Conservation (phyloP, 495 filamentous ascomycete species). For the Aspergillus carlsbadensis region DNA sequence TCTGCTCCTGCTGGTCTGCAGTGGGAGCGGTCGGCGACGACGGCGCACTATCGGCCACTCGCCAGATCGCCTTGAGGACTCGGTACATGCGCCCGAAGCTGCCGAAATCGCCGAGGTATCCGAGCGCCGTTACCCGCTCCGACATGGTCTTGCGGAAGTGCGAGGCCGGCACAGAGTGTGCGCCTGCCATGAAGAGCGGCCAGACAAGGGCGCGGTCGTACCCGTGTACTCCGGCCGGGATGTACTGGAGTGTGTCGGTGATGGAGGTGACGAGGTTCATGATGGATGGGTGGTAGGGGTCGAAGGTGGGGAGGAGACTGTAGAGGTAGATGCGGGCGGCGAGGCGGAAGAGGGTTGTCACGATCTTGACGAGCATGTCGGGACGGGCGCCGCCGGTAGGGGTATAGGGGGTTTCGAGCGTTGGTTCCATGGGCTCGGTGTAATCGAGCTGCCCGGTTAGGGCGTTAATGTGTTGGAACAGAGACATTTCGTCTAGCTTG, state of each 20-base stretch:
- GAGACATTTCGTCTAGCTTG: conserved; percentile 67
- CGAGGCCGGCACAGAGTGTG: conserved; percentile 63
- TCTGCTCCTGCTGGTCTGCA: neutral
- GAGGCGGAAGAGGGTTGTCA: conserved; percentile 81
- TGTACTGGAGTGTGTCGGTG: conserved; percentile 64
- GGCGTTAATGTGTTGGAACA: conserved; percentile 76
- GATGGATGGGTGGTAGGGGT: conserved; percentile 62
- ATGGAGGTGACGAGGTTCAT: conserved; percentile 69
- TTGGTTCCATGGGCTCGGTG: conserved; percentile 57
- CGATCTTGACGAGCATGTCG: conserved; percentile 75
- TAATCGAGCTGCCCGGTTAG: conserved; percentile 76
- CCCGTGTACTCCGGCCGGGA: conserved; percentile 77
- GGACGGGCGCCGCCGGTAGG: conserved; percentile 67
- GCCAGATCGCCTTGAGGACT: conserved; percentile 79
- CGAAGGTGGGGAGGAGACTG: conserved; percentile 81
- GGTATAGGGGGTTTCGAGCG: conserved; percentile 48
- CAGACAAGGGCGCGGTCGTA: conserved; percentile 90
- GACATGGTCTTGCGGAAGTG: conserved; percentile 72
- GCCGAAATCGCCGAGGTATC: conserved; percentile 72
- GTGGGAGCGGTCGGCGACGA: neutral
- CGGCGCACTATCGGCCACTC: too few relatives aligned
- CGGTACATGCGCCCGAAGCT: conserved; percentile 80
- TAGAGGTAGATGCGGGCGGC: conserved; percentile 93
- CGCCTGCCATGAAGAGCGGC: conserved; percentile 84
- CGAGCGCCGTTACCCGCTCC: conserved; percentile 67